Conservation (phyloP, 805 yeast species). For the Huiozyma naganishii region DNA sequence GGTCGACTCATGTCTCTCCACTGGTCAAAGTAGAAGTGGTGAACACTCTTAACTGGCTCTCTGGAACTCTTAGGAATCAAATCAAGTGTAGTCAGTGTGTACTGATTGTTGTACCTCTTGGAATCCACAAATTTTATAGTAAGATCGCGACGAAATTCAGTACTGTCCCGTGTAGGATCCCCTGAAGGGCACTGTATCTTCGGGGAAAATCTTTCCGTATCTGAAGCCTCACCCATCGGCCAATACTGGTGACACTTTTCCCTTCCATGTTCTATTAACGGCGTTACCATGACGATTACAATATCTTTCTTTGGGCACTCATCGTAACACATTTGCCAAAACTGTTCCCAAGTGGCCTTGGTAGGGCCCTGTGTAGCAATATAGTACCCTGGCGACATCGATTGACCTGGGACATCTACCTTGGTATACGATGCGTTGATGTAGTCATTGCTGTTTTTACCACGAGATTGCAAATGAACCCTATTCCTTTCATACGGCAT, state of each 20-base stretch:
- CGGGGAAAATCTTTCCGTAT: conserved; percentile 4
- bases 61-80: conserved; percentile 20
- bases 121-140: conserved; percentile 13
- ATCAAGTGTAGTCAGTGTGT: conserved; percentile 17
- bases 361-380: conserved; percentile 78
- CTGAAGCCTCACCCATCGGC: conserved; percentile 30
- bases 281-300: conserved; percentile 64
- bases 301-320: conserved; percentile 45
- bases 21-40: conserved; percentile 61
- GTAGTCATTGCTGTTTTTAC: conserved; percentile 38
- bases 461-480: conserved; percentile 30
- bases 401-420: conserved; percentile 16
- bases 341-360: conserved; percentile 61
- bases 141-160: conserved; percentile 15
- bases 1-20: conserved; percentile 84
- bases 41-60: conserved; percentile 33
- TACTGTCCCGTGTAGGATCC: conserved; percentile 9
- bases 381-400: conserved; percentile 29
- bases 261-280: conserved; percentile 55
- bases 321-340: conserved; percentile 77
- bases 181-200: conserved; percentile 17
- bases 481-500: conserved; percentile 56
- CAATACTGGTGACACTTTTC: conserved; percentile 79
- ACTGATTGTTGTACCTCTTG: conserved; percentile 13
- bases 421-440: conserved; percentile 74